Evolutionary conservation across 1,139 yeast species (phyloP), one percentile per base, ranked within the genome.

Genomic region (Magnusiomyces ingens): DNA sequence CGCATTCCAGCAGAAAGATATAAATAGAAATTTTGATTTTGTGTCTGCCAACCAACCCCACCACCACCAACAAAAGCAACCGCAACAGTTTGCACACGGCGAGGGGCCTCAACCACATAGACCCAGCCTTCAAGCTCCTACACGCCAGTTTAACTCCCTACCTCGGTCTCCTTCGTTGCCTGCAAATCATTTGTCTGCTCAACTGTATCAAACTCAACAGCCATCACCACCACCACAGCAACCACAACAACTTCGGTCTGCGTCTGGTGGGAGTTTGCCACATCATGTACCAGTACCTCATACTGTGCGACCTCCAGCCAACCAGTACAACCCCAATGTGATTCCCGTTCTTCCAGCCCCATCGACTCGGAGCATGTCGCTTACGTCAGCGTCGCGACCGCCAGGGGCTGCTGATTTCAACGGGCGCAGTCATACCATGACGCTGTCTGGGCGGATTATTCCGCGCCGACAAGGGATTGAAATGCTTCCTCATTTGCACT

Each of bases 391-490:
- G 32, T 35, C 48, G 2, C 41, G 29, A 3, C 13, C 32, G 10
- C 41, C 18, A 11, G n/a, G 44, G 8, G 36, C 57, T 2, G 58
- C 53, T 50, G 62, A 58, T 10, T 51, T 43, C 15, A 22, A 51
- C 22, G 56, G 59, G 2, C 32, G 32, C 4, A 50, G 57, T 15
- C 58, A 58, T 43, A 59, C 60, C 19, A 63, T 60, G 60, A 65
- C 68, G 2, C 49, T 62, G 56, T 62, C 66, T 42, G 68, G 68
- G 3, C 53, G 68, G 26, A 66, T 65, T 13, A 64, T 65, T 37
- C 68, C 68, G 2, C 64, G 63, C 46, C 54, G 67, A n/a, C 63
- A 60, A 47, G 58, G 57, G 19, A 54, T 58, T 37, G 62, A 56
- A 3, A 51, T 58, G 19, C 43, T 57, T 15, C 55, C 53, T 15